Conservation (phyloP, 441 rosid species). For the Codiaeum variegatum region DNA sequence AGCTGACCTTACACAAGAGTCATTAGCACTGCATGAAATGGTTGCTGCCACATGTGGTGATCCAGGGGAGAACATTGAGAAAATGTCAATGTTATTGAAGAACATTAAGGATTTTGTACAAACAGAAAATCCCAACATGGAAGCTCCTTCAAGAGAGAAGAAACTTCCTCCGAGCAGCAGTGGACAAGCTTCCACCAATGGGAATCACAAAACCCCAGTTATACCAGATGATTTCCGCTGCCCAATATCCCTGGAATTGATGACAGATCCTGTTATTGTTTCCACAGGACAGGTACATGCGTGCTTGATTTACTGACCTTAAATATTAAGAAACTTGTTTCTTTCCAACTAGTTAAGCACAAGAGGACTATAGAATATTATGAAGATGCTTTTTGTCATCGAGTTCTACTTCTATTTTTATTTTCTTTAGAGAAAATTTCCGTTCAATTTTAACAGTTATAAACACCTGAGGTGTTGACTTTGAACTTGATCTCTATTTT, state of each 20-base stretch:
- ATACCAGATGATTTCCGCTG: slow-evolving; percentile 94
- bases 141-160: slow-evolving; percentile 43
- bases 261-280: slow-evolving; percentile 96
- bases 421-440: not conserved
- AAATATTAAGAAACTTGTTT: not conserved
- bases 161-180: slow-evolving; percentile 37
- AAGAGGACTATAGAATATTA: not conserved
- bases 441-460: not conserved
- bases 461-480: slow-evolving; percentile 7
- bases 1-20: slow-evolving; percentile 74
- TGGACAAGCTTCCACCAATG: slow-evolving; percentile 54
- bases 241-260: slow-evolving; percentile 89
- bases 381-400: not conserved
- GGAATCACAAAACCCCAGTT: slow-evolving; percentile 56
- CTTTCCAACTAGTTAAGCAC: not conserved
- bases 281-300: slow-evolving; percentile 84
- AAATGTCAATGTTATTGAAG: slow-evolving; percentile 73
- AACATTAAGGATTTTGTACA: slow-evolving; percentile 82
- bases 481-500: not conserved
- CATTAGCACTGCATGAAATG: slow-evolving; percentile 86
- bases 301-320: slow-evolving; percentile 21
- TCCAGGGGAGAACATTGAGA: slow-evolving; percentile 71
- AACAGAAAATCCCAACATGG: slow-evolving; percentile 55
- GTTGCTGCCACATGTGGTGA: slow-evolving; percentile 65
- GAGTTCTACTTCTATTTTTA: not conserved